Evolutionary conservation across 2,329 filamentous ascomycete species (phyloP), one percentile per base, ranked within the genome.

Genomic region (Penicillium sp.): DNA sequence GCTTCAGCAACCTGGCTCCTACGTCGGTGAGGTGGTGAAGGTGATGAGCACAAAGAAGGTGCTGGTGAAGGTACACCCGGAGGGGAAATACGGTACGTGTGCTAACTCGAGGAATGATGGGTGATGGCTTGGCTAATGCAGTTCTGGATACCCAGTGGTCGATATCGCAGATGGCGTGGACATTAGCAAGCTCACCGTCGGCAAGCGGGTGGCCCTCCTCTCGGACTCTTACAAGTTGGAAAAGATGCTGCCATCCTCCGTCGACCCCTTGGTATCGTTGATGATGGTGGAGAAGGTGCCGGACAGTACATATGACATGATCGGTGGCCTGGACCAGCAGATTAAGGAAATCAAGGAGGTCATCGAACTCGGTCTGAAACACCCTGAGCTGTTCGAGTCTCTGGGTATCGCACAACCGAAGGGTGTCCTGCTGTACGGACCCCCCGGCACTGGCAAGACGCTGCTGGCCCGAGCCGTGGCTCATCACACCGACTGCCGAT

Each of bases 211-310:
- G 58, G 96, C 94, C 48, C 83, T 99, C 40, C 84, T 99, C 52
- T 96, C 92, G 66, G 94, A 99, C 74, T 92, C 90, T 61, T 99
- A 99, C 82, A 96, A 96, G 77, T 87, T 99, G 66, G 94, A 97
- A 72, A 96, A 96, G 80, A 95, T 97, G 78, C 85, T 99, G 9
- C 94, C 94, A 18, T 97, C 94, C 49, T 99, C 94, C 18, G 94
- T 99, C 69, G 94, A 99, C 70, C 94, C 94, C 33, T 88, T 99
- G 52, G 94, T 99, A 51, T 99, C 94, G 31, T 89, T 99, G 72
- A 99, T 99, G 94, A 99, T 99, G 94, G 94, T 99, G 46, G 94
- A 99, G 73, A 99, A 99, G 81, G 94, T 99, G 14, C 94, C 94
- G 14, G 94, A 99, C 80, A 96, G 91, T 79, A 99, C 94, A 71